These are phyloP conservation scores for Lepidium africanum DNA, from an alignment of 345 rosid genomes.

Conservation along the genomic window DNA sequence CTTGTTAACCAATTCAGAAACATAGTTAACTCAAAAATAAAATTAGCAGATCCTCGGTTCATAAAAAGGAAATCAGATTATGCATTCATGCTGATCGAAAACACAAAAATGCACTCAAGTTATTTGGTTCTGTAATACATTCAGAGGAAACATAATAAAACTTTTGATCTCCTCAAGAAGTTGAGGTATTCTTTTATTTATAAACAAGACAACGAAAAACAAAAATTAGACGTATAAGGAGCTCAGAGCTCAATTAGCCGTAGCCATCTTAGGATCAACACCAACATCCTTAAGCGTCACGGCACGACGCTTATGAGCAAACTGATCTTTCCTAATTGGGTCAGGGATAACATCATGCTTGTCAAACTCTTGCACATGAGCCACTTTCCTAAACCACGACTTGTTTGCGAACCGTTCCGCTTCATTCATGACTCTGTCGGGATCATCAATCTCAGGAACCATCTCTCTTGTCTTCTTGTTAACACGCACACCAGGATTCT, in stretches of 20 bases:
- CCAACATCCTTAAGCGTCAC: constrained; percentile 57
- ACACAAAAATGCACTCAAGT: neutral
- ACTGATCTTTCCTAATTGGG: constrained; percentile 33
- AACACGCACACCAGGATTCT: constrained; percentile 55
- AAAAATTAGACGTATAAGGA: neutral
- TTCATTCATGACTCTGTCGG: constrained; percentile 44
- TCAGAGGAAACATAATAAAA: neutral
- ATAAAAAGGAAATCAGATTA: too few relatives aligned
- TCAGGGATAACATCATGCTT: constrained; percentile 22
- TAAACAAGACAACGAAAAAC: neutral
- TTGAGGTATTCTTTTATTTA: neutral
- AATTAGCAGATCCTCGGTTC: neutral
- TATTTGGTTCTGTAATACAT: neutral
- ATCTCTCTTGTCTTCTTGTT: constrained; percentile 66
- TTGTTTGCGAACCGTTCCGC: constrained; percentile 35
- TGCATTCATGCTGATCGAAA: neutral
- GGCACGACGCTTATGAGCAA: constrained; percentile 30
- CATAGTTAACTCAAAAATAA: neutral
- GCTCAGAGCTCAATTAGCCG: neutral
- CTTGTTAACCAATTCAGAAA: neutral
- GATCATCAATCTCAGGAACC: constrained; percentile 67
- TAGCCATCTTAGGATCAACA: constrained; percentile 37
- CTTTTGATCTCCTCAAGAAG: neutral
- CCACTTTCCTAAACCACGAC: constrained; percentile 68
- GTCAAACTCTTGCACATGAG: constrained; percentile 51